Conservation (phyloP, 805 yeast genomes). For the Candida jianshihensis region DNA sequence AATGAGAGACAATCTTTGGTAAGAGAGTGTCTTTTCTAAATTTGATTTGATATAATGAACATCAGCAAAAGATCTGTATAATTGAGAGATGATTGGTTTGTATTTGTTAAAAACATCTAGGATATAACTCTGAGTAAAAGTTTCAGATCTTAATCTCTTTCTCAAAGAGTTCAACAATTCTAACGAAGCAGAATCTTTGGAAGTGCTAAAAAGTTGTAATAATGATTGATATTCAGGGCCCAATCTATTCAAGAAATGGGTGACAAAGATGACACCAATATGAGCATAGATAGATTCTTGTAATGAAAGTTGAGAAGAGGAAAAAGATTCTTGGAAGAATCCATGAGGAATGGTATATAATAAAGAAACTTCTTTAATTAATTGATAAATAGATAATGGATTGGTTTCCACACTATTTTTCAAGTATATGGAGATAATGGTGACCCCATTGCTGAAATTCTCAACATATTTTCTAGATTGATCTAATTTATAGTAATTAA, state of each 20-base stretch:
- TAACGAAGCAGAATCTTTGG: slow-evolving; percentile 55
- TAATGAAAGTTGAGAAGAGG: slow-evolving; percentile 71
- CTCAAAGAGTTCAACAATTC: slow-evolving; percentile 77
- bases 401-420: slow-evolving; percentile 47
- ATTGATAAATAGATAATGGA: slow-evolving; percentile 75
- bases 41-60: slow-evolving; percentile 71
- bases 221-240: slow-evolving; percentile 84
- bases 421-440: slow-evolving; percentile 82
- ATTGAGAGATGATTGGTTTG: slow-evolving; percentile 65
- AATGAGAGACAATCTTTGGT: slow-evolving; percentile 76
- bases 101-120: slow-evolving; percentile 67
- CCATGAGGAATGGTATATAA: slow-evolving; percentile 88
- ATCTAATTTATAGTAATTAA: slow-evolving; percentile 79
- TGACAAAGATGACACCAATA: slow-evolving; percentile 84
- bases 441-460: slow-evolving; percentile 83
- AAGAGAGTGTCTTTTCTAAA: slow-evolving; percentile 73
- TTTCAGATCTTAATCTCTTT: slow-evolving; percentile 86
- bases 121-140: slow-evolving; percentile 82
- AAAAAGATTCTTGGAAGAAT: slow-evolving; percentile 67
- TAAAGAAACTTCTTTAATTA: slow-evolving; percentile 89
- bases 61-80: slow-evolving; percentile 89
- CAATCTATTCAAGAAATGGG: slow-evolving; percentile 89
- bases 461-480: slow-evolving; percentile 90
- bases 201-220: slow-evolving; percentile 50
- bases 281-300: slow-evolving; percentile 95